These are phyloP conservation scores for Parastagonospora avenae DNA, from an alignment of 2,329 filamentous ascomycete species.

Conservation along the genomic window DNA sequence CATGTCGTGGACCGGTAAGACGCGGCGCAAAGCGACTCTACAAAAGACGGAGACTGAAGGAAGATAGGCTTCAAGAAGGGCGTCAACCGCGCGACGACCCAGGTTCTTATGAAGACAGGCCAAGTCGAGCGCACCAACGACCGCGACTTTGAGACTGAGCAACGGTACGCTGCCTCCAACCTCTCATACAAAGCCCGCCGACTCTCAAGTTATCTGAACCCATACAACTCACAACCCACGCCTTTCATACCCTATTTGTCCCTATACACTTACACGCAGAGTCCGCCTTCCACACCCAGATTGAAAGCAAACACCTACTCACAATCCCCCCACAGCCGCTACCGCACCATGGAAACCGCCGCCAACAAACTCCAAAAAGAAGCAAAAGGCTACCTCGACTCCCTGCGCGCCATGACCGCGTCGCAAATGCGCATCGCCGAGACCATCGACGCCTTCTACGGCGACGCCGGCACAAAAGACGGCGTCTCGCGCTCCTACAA, in stretches of 20 bases:
- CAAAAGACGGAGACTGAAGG: constrained; percentile 25
- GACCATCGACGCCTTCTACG: constrained; percentile 99
- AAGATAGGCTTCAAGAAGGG: constrained; percentile 83
- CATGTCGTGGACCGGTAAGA: constrained; percentile 64
- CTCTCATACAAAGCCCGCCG: constrained; percentile 10
- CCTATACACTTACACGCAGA: not conserved
- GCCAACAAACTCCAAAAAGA: constrained; percentile 93
- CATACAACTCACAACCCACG: no score
- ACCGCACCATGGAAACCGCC: constrained; percentile 95
- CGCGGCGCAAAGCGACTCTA: constrained; percentile 10
- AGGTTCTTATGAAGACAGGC: constrained; percentile 99
- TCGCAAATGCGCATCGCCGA: constrained; percentile 99
- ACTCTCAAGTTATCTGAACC: no score
- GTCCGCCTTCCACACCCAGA: not conserved
- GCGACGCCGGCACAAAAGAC: constrained; percentile 90
- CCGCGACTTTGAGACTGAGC: constrained; percentile 97
- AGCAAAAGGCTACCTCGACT: constrained; percentile 97
- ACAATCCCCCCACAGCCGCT: constrained; percentile 65
- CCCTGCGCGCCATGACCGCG: constrained; percentile 95
- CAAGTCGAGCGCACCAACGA: constrained; percentile 99
- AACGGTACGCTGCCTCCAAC: constrained; percentile 62
- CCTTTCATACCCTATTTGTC: no score
- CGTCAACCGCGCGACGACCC: constrained; percentile 97
- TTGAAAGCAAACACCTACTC: constrained; percentile 1
- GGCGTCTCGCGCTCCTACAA: constrained; percentile 97